These are phyloP conservation scores for Podospora comata DNA, from an alignment of 495 filamentous ascomycete species.

Conservation along the genomic window DNA sequence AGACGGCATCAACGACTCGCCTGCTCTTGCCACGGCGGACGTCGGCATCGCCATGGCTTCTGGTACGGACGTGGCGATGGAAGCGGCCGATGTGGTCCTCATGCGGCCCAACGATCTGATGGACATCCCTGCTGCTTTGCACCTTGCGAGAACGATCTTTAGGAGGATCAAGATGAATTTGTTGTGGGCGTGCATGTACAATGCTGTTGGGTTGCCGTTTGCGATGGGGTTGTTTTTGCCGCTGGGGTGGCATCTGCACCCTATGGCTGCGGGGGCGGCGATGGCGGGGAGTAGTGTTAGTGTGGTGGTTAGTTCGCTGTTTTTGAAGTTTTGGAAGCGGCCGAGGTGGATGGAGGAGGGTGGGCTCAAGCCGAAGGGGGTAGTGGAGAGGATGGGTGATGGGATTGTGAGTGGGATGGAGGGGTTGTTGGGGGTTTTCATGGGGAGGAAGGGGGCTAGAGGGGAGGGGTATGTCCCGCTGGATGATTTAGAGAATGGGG, in stretches of 20 bases:
- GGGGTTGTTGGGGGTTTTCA: slow-evolving; percentile 35
- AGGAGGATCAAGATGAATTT: slow-evolving; percentile 90
- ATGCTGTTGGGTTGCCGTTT: slow-evolving; percentile 86
- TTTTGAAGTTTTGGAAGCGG: slow-evolving; percentile 83
- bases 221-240: slow-evolving; percentile 95
- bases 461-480: slow-evolving; percentile 60
- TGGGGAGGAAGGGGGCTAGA: slow-evolving; percentile 38
- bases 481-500: slow-evolving; percentile 34
- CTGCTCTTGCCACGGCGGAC: slow-evolving; percentile 86
- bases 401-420: slow-evolving; percentile 38
- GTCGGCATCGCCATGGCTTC: slow-evolving; percentile 89
- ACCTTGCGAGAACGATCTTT: slow-evolving; percentile 84
- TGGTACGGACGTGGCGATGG: slow-evolving; percentile 96
- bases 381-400: slow-evolving; percentile 46
- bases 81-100: slow-evolving; percentile 92
- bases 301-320: slow-evolving; percentile 78
- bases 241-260: slow-evolving; percentile 80
- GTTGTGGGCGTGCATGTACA: slow-evolving; percentile 88
- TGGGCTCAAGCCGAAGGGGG: slow-evolving; percentile 25
- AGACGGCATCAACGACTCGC: slow-evolving; percentile 98
- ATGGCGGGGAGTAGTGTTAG: slow-evolving; percentile 91
- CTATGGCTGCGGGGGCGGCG: slow-evolving; percentile 90
- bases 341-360: slow-evolving; percentile 86
- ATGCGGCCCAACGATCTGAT: slow-evolving; percentile 92
- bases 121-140: slow-evolving; percentile 80